Percentiles rank a stretch among this genome's conserved stretches.
phyloP scores from a whole-genome alignment of 164 flowering plant genomes.

The Euptelea pleiosperma region DNA sequence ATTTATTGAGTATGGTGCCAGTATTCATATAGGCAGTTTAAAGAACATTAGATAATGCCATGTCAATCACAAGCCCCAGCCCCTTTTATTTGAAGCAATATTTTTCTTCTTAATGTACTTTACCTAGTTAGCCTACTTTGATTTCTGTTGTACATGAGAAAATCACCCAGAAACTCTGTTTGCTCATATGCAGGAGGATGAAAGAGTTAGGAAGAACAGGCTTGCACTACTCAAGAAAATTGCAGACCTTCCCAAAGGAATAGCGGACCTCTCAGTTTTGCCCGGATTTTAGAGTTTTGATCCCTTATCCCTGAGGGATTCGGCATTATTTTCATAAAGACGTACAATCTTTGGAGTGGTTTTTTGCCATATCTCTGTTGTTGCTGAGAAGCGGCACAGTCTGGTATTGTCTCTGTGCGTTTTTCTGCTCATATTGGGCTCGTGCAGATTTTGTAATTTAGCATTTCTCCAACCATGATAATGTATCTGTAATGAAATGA shows the following conservation, averaged over 20 bases:
- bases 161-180: not conserved
- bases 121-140: not conserved
- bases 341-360: not conserved
- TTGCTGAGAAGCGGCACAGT: not conserved
- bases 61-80: too few relatives aligned
- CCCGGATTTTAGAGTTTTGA: constrained; percentile 62
- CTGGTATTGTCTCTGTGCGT: too few relatives aligned
- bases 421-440: constrained; percentile 2
- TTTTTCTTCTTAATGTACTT: too few relatives aligned
- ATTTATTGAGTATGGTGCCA: too few relatives aligned
- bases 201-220: constrained; percentile 75
- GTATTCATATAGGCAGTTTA: too few relatives aligned
- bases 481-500: too few relatives aligned
- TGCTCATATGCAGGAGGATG: constrained; percentile 64
- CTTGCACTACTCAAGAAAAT: constrained; percentile 74
- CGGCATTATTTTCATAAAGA: not conserved
- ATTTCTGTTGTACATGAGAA: not conserved
- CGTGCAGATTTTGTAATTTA: constrained; percentile 2
- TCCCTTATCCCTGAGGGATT: not conserved
- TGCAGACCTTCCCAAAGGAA: constrained; percentile 84
- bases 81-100: too few relatives aligned
- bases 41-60: too few relatives aligned
- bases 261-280: constrained; percentile 78
- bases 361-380: not conserved
- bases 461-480: too few relatives aligned